phyloP scores from a whole-genome alignment of 1,139 yeast species.

The Nakaseomyces nivariensis region DNA sequence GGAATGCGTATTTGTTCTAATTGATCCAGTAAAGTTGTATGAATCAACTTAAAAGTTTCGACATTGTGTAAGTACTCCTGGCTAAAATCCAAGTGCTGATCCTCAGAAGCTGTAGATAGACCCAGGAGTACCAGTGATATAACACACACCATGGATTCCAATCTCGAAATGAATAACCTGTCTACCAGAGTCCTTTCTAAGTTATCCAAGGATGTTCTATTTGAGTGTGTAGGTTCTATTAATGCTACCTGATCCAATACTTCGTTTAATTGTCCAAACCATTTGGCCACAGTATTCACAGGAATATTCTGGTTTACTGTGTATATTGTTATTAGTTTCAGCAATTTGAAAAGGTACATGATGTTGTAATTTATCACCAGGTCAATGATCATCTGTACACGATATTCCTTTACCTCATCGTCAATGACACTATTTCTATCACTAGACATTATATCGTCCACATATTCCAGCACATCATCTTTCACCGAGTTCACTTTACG shows the following conservation, averaged over 20 bases:
- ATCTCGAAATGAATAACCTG: neutral
- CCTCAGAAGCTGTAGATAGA: neutral
- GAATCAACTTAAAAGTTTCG: neutral
- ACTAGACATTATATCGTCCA: neutral
- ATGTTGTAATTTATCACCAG: slow-evolving; percentile 1
- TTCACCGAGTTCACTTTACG: neutral
- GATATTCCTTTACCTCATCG: neutral
- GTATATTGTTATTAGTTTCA: neutral
- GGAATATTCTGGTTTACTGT: neutral
- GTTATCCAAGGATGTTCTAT: neutral
- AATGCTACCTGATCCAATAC: neutral
- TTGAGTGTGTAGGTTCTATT: neutral
- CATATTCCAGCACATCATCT: neutral
- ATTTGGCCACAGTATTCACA: neutral
- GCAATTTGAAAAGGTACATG: neutral
- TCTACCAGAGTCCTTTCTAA: slow-evolving; percentile 1
- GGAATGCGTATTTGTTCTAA: neutral
- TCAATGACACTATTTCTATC: neutral
- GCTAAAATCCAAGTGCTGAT: neutral
- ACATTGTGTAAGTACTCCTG: neutral
- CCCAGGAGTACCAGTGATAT: neutral
- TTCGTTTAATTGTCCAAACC: neutral
- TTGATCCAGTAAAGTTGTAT: slow-evolving; percentile 24
- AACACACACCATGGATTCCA: neutral
- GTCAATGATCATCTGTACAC: neutral